Evolutionary conservation across 139 green algal species (phyloP).

Genomic region (Spirogloea muscicola): DNA sequence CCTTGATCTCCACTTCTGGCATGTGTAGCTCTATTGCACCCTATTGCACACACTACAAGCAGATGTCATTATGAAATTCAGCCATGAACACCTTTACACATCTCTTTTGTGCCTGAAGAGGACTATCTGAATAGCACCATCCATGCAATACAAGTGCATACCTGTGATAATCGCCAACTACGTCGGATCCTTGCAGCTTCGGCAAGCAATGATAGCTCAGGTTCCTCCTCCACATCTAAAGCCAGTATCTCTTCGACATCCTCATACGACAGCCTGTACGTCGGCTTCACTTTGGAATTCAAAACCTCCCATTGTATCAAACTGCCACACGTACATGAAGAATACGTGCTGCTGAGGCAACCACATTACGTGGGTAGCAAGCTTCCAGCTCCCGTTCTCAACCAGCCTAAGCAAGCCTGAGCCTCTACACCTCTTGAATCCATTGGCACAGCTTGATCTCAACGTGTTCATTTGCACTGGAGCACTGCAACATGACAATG

Average conservation of each 20-base stretch:
- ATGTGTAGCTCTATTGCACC: conserved; percentile 63
- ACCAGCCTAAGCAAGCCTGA: no score
- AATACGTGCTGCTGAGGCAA: not conserved
- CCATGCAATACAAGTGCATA: not conserved
- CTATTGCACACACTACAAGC: not conserved
- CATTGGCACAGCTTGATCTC: not conserved
- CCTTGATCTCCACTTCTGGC: conserved; percentile 56
- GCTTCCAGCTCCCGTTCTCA: no score
- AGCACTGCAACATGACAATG: not conserved
- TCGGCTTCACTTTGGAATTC: conserved; percentile 54
- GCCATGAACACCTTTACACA: not conserved
- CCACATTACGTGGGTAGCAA: not conserved
- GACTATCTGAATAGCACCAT: no score
- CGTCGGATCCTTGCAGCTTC: conserved; percentile 11
- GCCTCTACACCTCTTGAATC: not conserved
- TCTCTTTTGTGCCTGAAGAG: conserved; percentile 3
- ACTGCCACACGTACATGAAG: conserved; percentile 14
- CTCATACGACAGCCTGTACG: conserved; percentile 72
- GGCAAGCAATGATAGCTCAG: conserved; percentile 46
- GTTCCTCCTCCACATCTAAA: conserved; percentile 36
- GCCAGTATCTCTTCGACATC: conserved; percentile 61
- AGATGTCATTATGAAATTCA: not conserved
- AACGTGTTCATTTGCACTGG: not conserved
- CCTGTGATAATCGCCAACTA: not conserved
- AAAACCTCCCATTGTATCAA: conserved; percentile 50